Conservation (phyloP, 2,329 filamentous ascomycete genomes). For the Aspergillus pseudotamarii region DNA sequence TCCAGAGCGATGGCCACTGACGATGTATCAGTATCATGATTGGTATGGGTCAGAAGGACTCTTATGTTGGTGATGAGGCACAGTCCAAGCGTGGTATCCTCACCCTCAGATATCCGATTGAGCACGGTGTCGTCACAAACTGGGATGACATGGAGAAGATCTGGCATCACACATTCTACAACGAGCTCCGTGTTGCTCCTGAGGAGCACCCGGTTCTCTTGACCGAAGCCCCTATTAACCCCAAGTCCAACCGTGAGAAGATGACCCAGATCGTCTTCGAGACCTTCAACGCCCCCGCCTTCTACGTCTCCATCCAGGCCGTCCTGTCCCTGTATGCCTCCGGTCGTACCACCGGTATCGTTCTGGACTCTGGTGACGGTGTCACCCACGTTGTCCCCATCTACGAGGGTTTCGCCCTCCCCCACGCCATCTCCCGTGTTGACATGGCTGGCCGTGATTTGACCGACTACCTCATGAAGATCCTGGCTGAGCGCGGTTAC, state of each 20-base stretch:
- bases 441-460: slow-evolving; percentile 99
- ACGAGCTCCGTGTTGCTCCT: slow-evolving; percentile 98
- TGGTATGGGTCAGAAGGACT: slow-evolving; percentile 99
- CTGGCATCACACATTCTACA: slow-evolving; percentile 99
- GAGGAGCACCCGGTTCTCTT: slow-evolving; percentile 99
- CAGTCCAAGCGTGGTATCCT: slow-evolving; percentile 99
- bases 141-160: slow-evolving; percentile 99
- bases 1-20: slow-evolving; percentile 26
- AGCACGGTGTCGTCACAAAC: slow-evolving; percentile 99
- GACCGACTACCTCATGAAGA: slow-evolving; percentile 99
- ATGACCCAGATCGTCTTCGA: slow-evolving; percentile 99
- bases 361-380: slow-evolving; percentile 99
- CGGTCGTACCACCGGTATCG: slow-evolving; percentile 99
- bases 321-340: slow-evolving; percentile 99
- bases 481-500: slow-evolving; percentile 98
- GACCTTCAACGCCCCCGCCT: slow-evolving; percentile 99
- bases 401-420: slow-evolving; percentile 99
- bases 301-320: slow-evolving; percentile 99
- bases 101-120: slow-evolving; percentile 98
- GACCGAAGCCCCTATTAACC: slow-evolving; percentile 99
- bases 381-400: slow-evolving; percentile 99
- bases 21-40: slow-evolving; percentile 89
- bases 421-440: slow-evolving; percentile 99
- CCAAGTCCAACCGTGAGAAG: slow-evolving; percentile 99
- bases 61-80: slow-evolving; percentile 99